A percentile compares a stretch with the other conserved stretches of the same genome.
Evolutionary conservation across 2,329 filamentous ascomycete species (phyloP).

Genomic region (Botrytis hyacinthi): DNA sequence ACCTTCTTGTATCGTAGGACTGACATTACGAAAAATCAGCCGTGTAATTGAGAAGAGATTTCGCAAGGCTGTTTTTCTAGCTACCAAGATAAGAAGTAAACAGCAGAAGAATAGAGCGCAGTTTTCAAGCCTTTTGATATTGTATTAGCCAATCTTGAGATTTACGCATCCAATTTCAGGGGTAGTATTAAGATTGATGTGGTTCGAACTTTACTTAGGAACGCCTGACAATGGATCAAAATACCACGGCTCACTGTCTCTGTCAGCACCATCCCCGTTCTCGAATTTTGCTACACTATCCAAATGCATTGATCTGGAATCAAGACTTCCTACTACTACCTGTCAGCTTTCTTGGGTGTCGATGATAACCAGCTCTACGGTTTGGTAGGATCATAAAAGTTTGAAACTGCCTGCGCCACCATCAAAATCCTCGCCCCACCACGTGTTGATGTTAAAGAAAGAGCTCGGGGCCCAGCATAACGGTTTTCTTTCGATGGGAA

Average conservation of each 20-base stretch:
- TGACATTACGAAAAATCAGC: background rate
- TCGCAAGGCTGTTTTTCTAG: background rate
- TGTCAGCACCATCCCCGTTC: background rate
- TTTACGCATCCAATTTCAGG: background rate
- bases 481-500: background rate
- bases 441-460: conserved; percentile 15
- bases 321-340: background rate
- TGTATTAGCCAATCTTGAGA: background rate
- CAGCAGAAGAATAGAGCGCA: background rate
- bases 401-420: conserved; percentile 18
- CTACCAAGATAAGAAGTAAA: background rate
- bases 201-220: background rate
- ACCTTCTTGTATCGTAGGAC: background rate
- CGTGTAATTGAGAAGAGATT: background rate
- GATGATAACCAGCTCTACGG: background rate
- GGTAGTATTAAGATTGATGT: background rate
- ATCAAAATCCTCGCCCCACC: conserved; percentile 10
- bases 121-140: background rate
- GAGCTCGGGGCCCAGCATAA: background rate
- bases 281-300: background rate
- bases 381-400: background rate
- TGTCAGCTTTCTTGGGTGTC: background rate
- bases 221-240: background rate
- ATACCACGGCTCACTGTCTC: background rate
- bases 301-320: background rate